A percentile compares a stretch with the other conserved stretches of the same genome.
phyloP scores from a whole-genome alignment of 306 rosid species.

The Trifolium pratense region DNA sequence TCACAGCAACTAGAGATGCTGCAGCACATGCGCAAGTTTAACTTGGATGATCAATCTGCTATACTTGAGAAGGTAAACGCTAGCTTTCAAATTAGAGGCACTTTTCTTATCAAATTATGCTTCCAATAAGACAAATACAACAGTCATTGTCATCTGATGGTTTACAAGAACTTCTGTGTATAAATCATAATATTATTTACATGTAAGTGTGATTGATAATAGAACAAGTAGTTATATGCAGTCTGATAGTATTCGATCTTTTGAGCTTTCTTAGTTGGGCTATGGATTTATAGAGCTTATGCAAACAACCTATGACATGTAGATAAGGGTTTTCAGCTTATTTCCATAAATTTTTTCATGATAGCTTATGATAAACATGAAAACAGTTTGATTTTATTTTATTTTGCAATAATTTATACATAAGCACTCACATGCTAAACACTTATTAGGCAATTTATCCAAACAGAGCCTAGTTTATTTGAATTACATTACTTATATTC shows the following conservation, averaged over 20 bases:
- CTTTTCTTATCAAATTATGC: not conserved
- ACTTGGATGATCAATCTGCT: slow-evolving; percentile 77
- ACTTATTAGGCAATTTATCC: too few relatives aligned
- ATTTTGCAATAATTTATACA: too few relatives aligned
- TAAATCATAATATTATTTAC: not conserved
- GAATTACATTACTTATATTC: not conserved
- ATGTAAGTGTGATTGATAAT: not conserved
- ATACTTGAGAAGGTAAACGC: slow-evolving; percentile 74
- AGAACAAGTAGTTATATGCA: not conserved
- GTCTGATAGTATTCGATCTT: not conserved
- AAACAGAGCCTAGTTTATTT: not conserved
- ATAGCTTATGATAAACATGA: too few relatives aligned
- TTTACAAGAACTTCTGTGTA: slow-evolving; percentile 4
- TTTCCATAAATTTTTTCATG: not conserved
- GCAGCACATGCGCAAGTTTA: slow-evolving; percentile 70
- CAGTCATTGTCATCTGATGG: not conserved
- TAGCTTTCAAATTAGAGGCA: not conserved
- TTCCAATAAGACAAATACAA: slow-evolving; percentile 10
- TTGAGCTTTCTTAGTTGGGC: not conserved
- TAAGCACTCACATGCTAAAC: too few relatives aligned
- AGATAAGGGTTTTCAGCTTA: not conserved
- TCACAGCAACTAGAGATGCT: slow-evolving; percentile 90
- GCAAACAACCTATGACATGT: not conserved
- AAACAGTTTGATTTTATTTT: too few relatives aligned
- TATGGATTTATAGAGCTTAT: not conserved